phyloP scores from a whole-genome alignment of 139 green algal genomes.

The Coelastrella sp. region DNA sequence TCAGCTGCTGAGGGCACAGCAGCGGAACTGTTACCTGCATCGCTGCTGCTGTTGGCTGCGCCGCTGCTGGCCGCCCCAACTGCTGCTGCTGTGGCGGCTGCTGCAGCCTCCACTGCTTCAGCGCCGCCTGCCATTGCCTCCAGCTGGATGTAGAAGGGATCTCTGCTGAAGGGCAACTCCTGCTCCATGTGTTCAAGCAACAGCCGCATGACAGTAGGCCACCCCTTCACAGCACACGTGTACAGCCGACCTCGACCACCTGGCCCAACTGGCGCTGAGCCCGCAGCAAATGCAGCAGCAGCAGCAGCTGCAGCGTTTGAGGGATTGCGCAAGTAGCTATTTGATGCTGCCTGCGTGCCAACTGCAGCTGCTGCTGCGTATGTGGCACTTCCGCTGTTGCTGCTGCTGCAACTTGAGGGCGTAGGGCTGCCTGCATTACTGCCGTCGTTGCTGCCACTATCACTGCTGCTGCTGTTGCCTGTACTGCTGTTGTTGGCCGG shows the following conservation, averaged over 20 bases:
- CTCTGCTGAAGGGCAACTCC: slow-evolving; percentile 76
- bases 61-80: background rate
- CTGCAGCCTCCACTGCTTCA: slow-evolving; percentile 33
- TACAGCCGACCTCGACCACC: slow-evolving; percentile 56
- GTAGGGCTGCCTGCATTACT: background rate
- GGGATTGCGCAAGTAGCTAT: slow-evolving; percentile 34
- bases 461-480: background rate
- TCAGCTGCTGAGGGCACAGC: slow-evolving; percentile 21
- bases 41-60: background rate
- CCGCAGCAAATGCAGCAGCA: background rate
- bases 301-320: background rate
- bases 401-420: background rate
- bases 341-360: background rate
- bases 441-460: background rate
- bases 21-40: background rate
- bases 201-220: slow-evolving; percentile 73
- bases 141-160: slow-evolving; percentile 73
- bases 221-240: slow-evolving; percentile 68
- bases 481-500: background rate
- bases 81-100: slow-evolving; percentile 19
- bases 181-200: slow-evolving; percentile 75
- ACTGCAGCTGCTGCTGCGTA: slow-evolving; percentile 20
- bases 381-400: background rate
- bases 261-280: slow-evolving; percentile 30
- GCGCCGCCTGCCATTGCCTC: slow-evolving; percentile 53